These are phyloP conservation scores for Phanerodontia chrysosporium DNA, from an alignment of 768 basidiomycete genomes.

Conservation along the genomic window DNA sequence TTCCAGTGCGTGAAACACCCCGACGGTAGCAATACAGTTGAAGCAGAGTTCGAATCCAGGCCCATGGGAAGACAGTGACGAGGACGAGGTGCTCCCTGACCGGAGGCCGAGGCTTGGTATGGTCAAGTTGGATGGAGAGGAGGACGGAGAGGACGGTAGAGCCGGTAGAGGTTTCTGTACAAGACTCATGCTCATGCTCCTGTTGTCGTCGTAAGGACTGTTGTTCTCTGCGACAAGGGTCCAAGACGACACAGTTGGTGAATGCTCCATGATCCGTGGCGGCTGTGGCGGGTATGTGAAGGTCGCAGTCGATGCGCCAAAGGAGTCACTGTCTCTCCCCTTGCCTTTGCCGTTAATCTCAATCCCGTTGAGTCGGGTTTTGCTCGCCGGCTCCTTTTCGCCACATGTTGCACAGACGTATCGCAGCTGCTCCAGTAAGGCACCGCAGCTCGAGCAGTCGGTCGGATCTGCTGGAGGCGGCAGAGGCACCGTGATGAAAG, in stretches of 20 bases:
- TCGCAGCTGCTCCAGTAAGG: conserved; percentile 71
- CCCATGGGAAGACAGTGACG: conserved; percentile 33
- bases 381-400: conserved; percentile 51
- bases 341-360: conserved; percentile 42
- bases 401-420: conserved; percentile 91
- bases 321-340: conserved; percentile 34
- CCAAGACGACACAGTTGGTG: conserved; percentile 24
- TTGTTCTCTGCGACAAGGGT: conserved; percentile 15
- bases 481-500: conserved; percentile 34
- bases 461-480: conserved; percentile 64
- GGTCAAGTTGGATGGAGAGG: conserved; percentile 16
- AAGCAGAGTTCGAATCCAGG: conserved; percentile 74
- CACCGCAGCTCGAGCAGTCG: conserved; percentile 79
- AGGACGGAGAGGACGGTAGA: conserved; percentile 25
- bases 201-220: conserved; percentile 6
- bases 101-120: conserved; percentile 2
- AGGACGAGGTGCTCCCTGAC: background rate
- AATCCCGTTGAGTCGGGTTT: conserved; percentile 6
- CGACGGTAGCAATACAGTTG: conserved; percentile 71
- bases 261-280: conserved; percentile 5
- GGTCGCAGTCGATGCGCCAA: conserved; percentile 13
- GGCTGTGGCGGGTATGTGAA: conserved; percentile 14
- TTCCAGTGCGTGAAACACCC: conserved; percentile 73
- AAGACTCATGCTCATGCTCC: conserved; percentile 3
- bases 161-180: conserved; percentile 46